These are phyloP conservation scores for Petunia axillaris DNA, from an alignment of 257 asterid genomes.

Conservation along the genomic window DNA sequence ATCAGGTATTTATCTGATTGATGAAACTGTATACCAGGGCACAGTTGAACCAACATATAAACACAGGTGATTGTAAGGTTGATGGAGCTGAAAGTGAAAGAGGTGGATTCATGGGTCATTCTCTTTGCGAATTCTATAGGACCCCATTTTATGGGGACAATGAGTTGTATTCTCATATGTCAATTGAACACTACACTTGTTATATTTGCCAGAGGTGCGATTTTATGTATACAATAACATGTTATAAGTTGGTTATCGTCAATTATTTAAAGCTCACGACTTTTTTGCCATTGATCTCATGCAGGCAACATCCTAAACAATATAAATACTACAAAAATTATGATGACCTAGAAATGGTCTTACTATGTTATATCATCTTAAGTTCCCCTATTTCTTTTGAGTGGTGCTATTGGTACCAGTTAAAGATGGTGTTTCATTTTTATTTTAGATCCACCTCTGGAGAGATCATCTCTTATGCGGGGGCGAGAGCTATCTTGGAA, in stretches of 20 bases:
- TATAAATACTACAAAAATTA: slow-evolving; percentile 87
- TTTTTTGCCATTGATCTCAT: slow-evolving; percentile 23
- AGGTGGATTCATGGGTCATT: slow-evolving; percentile 97
- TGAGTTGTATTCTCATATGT: slow-evolving; percentile 88
- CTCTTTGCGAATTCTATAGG: slow-evolving; percentile 82
- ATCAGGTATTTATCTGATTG: slow-evolving; percentile 90
- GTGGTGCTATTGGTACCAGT: slow-evolving; percentile 7
- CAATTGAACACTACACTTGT: slow-evolving; percentile 93
- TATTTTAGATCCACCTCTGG: slow-evolving; percentile 78
- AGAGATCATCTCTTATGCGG: slow-evolving; percentile 85
- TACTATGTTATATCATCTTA: slow-evolving; percentile 16
- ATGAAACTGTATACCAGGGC: slow-evolving; percentile 85
- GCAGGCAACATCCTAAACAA: slow-evolving; percentile 97
- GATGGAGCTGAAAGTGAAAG: slow-evolving; percentile 99
- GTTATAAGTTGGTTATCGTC: slow-evolving; percentile 20
- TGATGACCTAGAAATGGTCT: slow-evolving; percentile 82
- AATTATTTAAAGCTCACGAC: background rate
- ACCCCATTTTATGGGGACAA: slow-evolving; percentile 94
- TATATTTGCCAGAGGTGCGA: slow-evolving; percentile 90
- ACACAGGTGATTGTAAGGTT: slow-evolving; percentile 90
- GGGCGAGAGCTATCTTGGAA: slow-evolving; percentile 82
- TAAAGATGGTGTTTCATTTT: slow-evolving; percentile 28
- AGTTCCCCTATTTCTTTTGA: slow-evolving; percentile 5
- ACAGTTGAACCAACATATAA: slow-evolving; percentile 78
- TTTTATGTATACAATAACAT: slow-evolving; percentile 2